phyloP scores from a whole-genome alignment of 73 alveolate species.

The Urostyla sp. region DNA sequence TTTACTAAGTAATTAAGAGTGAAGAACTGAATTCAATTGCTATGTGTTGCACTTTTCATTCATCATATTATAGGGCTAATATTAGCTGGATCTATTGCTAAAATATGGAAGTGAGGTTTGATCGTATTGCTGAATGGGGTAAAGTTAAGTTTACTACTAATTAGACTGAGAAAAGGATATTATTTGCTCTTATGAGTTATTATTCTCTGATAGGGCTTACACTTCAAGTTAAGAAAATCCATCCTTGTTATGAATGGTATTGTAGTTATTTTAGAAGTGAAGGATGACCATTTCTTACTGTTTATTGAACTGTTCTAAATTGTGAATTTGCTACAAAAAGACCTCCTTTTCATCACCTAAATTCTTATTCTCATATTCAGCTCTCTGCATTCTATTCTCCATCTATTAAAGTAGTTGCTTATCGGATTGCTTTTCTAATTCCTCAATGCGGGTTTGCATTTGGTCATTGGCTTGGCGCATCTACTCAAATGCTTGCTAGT shows the following conservation, averaged over 20 bases:
- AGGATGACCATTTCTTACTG: conserved; percentile 1
- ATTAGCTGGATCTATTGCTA: too few species aligned
- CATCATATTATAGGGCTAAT: too few species aligned
- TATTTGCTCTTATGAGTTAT: too few species aligned
- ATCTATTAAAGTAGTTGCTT: conserved; percentile 1
- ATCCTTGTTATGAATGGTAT: neutral
- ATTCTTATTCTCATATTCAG: conserved; percentile 17
- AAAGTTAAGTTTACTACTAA: too few species aligned
- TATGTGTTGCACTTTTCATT: too few species aligned
- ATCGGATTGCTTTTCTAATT: neutral
- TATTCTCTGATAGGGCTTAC: too few species aligned
- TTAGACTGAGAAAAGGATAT: too few species aligned
- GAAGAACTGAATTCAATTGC: too few species aligned
- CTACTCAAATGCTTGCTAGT: conserved; percentile 34
- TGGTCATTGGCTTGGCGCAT: conserved; percentile 20
- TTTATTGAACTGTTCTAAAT: conserved; percentile 15
- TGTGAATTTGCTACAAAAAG: conserved; percentile 10
- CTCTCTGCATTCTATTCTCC: neutral
- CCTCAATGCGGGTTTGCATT: conserved; percentile 18
- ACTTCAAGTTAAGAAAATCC: too few species aligned
- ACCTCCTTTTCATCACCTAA: conserved; percentile 17
- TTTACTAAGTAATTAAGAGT: too few species aligned
- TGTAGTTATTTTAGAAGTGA: neutral
- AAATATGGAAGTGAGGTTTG: too few species aligned
- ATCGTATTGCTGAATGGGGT: too few species aligned